phyloP scores from a whole-genome alignment of 164 flowering plant species.

The Umbilicus rupestris region DNA sequence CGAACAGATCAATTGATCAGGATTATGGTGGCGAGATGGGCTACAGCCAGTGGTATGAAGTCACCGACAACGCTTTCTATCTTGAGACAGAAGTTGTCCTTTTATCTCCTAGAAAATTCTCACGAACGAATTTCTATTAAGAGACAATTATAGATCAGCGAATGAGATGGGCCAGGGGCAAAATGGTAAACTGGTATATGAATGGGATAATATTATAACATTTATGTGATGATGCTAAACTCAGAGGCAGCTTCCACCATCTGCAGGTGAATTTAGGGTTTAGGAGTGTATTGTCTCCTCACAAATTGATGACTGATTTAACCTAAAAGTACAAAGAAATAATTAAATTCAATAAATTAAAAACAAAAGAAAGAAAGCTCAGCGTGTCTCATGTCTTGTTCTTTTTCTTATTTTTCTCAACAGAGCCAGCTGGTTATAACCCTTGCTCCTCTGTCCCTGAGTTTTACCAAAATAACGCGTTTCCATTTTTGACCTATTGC shows the following conservation, averaged over 20 bases:
- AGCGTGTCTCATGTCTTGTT: background rate
- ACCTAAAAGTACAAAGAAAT: background rate
- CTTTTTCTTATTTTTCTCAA: background rate
- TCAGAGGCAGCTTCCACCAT: constrained; percentile 38
- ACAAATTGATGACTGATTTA: too few relatives aligned
- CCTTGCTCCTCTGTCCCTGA: background rate
- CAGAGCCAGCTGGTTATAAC: background rate
- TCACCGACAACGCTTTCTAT: too few relatives aligned
- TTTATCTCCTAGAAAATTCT: too few relatives aligned
- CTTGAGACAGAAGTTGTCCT: too few relatives aligned
- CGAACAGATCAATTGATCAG: too few relatives aligned
- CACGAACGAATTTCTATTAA: too few relatives aligned
- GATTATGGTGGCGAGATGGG: too few relatives aligned
- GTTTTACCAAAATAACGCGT: background rate
- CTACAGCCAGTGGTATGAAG: too few relatives aligned
- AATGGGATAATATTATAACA: background rate
- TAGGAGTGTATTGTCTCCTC: background rate
- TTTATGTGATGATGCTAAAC: constrained; percentile 11
- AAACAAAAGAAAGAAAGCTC: background rate
- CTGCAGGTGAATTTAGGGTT: constrained; percentile 15
- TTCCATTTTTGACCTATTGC: background rate
- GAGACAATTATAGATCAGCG: too few relatives aligned
- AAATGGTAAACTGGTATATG: background rate
- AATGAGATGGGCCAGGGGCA: background rate
- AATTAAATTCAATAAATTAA: background rate